phyloP scores from a whole-genome alignment of 768 basidiomycete genomes.

The Tricholomella constricta region DNA sequence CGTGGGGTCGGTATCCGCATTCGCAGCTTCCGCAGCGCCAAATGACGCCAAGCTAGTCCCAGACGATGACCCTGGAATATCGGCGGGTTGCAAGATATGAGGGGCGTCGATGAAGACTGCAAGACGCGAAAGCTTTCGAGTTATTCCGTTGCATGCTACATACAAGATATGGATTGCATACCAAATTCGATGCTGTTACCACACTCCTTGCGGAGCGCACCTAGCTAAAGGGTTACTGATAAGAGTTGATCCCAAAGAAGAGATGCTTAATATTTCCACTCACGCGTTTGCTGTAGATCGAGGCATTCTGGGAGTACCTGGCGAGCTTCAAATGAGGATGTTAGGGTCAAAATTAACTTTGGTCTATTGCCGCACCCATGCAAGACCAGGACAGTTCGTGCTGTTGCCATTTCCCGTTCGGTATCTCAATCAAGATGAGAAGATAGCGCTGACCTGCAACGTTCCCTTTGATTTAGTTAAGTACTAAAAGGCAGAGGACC shows the following conservation, averaged over 20 bases:
- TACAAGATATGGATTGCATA: conserved; percentile 25
- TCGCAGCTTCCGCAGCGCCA: conserved; percentile 40
- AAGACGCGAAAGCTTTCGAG: not conserved
- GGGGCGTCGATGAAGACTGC: conserved; percentile 78
- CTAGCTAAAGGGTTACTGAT: conserved; percentile 46
- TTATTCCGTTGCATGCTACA: not conserved
- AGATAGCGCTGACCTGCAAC: conserved; percentile 2
- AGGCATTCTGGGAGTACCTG: conserved; percentile 73
- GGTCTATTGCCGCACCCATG: conserved; percentile 36
- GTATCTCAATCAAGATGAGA: not conserved
- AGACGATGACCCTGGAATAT: conserved; percentile 41
- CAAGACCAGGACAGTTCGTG: conserved; percentile 37
- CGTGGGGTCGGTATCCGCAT: conserved; percentile 47
- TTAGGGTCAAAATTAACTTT: not conserved
- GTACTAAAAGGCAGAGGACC: not conserved
- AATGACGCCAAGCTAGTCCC: conserved; percentile 25
- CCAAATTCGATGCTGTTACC: conserved; percentile 68
- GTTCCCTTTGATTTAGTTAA: not conserved
- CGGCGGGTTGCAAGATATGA: conserved; percentile 64
- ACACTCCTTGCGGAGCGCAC: conserved; percentile 71
- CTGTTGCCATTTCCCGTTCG: conserved; percentile 18
- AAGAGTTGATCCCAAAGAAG: not conserved
- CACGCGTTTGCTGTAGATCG: conserved; percentile 72
- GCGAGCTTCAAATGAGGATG: too few species aligned
- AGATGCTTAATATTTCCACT: conserved; percentile 26